phyloP scores from a whole-genome alignment of 495 filamentous ascomycete species.

The Daldinia bambusicola region DNA sequence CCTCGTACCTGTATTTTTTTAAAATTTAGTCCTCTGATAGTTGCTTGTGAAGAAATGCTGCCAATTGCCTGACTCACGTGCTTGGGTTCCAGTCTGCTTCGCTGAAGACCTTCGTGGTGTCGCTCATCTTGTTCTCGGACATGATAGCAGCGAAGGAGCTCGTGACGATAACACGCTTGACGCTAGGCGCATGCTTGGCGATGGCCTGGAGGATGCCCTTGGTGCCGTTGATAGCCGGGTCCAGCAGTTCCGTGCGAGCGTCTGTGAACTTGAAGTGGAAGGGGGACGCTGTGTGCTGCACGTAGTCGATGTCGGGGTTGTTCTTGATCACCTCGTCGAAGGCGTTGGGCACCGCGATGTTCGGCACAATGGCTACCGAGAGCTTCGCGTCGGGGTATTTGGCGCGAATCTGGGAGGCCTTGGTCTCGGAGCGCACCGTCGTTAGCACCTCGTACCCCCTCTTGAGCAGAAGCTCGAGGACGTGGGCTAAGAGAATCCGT shows the following conservation, averaged over 20 bases:
- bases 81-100: conserved; percentile 88
- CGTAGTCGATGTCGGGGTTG: conserved; percentile 80
- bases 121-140: conserved; percentile 50
- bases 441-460: conserved; percentile 79
- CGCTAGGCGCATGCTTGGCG: conserved; percentile 75
- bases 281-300: conserved; percentile 89
- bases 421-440: conserved; percentile 82
- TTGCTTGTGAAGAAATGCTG: background rate
- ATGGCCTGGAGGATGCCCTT: conserved; percentile 80
- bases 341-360: conserved; percentile 78
- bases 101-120: conserved; percentile 67
- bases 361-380: conserved; percentile 79
- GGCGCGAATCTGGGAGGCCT: conserved; percentile 77
- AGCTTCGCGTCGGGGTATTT: conserved; percentile 75
- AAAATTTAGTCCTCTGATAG: background rate
- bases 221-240: conserved; percentile 88
- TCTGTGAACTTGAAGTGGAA: conserved; percentile 81
- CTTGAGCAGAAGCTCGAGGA: conserved; percentile 77
- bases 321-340: conserved; percentile 80
- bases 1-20: conserved; percentile 56
- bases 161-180: conserved; percentile 86
- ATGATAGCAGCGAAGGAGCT: conserved; percentile 85
- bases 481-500: conserved; percentile 64
- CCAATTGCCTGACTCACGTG: conserved; percentile 51
- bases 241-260: conserved; percentile 80